Percentiles rank a stretch among this genome's conserved stretches.
Evolutionary conservation across 345 rosid species (phyloP).

Genomic region (Populus deltoides): DNA sequence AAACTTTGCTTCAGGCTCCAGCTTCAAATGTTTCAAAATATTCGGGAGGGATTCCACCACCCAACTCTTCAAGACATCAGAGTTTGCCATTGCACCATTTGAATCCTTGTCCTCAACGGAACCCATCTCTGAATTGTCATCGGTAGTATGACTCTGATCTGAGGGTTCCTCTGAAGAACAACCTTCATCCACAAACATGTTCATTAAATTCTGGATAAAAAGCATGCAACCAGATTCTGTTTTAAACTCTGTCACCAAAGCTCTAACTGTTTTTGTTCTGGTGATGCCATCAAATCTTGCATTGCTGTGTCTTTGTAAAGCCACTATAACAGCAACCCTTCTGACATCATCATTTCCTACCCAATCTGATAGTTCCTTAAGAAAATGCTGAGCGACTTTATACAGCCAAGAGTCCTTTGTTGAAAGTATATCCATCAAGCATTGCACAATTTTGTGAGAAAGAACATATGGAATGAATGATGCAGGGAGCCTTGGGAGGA

Average conservation of each 20-base stretch:
- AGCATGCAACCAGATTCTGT: constrained; percentile 75
- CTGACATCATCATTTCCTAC: constrained; percentile 72
- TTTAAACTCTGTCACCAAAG: constrained; percentile 72
- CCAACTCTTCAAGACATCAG: constrained; percentile 82
- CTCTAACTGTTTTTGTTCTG: constrained; percentile 70
- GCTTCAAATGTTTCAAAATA: constrained; percentile 64
- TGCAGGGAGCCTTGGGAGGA: constrained; percentile 80
- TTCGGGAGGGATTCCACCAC: constrained; percentile 79
- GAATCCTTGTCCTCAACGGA: constrained; percentile 77
- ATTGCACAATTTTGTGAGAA: constrained; percentile 78
- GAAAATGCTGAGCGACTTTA: constrained; percentile 76
- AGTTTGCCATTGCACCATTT: constrained; percentile 45
- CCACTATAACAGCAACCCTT: constrained; percentile 76
- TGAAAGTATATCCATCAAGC: constrained; percentile 86
- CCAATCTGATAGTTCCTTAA: constrained; percentile 66
- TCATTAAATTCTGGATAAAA: constrained; percentile 67
- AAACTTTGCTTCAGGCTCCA: constrained; percentile 65
- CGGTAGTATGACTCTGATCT: constrained; percentile 98
- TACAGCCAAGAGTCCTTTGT: constrained; percentile 85
- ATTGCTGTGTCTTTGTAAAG: constrained; percentile 84
- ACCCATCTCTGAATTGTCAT: constrained; percentile 92
- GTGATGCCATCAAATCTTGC: constrained; percentile 80
- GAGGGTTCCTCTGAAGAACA: constrained; percentile 79
- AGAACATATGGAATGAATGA: constrained; percentile 57
- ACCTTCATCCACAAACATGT: constrained; percentile 83